Conservation (phyloP, 1,284 basidiomycete species). For the Fistulinella cinereoalba region DNA sequence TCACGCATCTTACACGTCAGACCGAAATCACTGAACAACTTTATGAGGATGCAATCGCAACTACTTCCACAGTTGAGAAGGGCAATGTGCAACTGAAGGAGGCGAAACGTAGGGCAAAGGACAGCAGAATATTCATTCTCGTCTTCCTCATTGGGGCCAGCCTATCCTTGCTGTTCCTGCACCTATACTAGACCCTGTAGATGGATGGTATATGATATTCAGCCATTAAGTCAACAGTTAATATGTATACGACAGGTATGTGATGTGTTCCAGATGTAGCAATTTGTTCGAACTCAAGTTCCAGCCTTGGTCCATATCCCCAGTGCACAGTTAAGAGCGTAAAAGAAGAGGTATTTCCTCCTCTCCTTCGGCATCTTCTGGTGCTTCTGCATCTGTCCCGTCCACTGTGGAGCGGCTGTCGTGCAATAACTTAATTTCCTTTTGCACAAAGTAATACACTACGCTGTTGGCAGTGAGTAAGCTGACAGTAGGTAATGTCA, state of each 20-base stretch:
- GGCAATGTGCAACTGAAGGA: slow-evolving; percentile 85
- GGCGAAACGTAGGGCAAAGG: slow-evolving; percentile 77
- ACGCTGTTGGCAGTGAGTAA: slow-evolving; percentile 40
- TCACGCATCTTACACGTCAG: slow-evolving; percentile 82
- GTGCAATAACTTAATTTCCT: slow-evolving; percentile 56
- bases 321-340: background rate
- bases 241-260: slow-evolving; percentile 1
- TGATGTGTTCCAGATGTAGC: background rate
- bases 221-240: background rate
- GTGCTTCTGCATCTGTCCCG: slow-evolving; percentile 56
- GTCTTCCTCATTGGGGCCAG: slow-evolving; percentile 87
- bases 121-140: slow-evolving; percentile 79
- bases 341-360: slow-evolving; percentile 60
- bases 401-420: slow-evolving; percentile 50
- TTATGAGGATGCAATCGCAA: slow-evolving; percentile 85
- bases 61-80: slow-evolving; percentile 78
- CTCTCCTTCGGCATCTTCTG: slow-evolving; percentile 63
- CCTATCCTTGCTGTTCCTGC: slow-evolving; percentile 82
- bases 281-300: background rate
- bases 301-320: background rate
- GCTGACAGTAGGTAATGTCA: background rate
- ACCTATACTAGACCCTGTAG: slow-evolving; percentile 58
- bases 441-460: slow-evolving; percentile 61
- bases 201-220: slow-evolving; percentile 7
- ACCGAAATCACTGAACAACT: slow-evolving; percentile 87